phyloP scores from a whole-genome alignment of 2,329 filamentous ascomycete genomes.

The Neopestalotiopsis sp. region DNA sequence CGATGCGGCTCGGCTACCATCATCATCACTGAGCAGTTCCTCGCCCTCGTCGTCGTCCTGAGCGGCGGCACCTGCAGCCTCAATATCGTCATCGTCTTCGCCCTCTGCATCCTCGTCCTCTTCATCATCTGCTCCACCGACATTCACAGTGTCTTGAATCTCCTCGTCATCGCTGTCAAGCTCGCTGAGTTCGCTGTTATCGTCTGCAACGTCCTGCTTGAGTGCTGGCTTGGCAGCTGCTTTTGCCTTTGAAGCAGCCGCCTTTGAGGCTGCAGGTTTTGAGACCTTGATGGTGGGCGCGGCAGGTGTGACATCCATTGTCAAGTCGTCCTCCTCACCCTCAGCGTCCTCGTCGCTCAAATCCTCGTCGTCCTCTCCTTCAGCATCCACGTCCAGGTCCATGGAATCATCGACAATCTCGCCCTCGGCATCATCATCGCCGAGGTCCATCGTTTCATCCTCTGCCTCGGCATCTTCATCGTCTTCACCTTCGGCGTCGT shows the following conservation, averaged over 20 bases:
- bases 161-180: slow-evolving; percentile 56
- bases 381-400: slow-evolving; percentile 50
- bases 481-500: slow-evolving; percentile 46
- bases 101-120: slow-evolving; percentile 46
- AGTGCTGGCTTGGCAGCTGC: slow-evolving; percentile 28
- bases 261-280: slow-evolving; percentile 40
- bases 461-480: slow-evolving; percentile 46
- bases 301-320: slow-evolving; percentile 39
- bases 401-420: slow-evolving; percentile 40
- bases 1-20: slow-evolving; percentile 54
- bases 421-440: slow-evolving; percentile 37
- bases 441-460: slow-evolving; percentile 34
- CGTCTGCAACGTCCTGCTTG: slow-evolving; percentile 36
- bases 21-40: slow-evolving; percentile 47
- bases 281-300: slow-evolving; percentile 55
- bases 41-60: slow-evolving; percentile 47
- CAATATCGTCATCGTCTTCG: slow-evolving; percentile 45
- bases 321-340: slow-evolving; percentile 58
- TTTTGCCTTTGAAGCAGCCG: slow-evolving; percentile 32
- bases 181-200: slow-evolving; percentile 60
- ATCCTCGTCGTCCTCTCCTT: slow-evolving; percentile 37
- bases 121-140: slow-evolving; percentile 42
- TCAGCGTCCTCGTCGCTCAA: slow-evolving; percentile 47
- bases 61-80: slow-evolving; percentile 45
- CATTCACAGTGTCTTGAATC: slow-evolving; percentile 51